Conservation (phyloP, 2,329 filamentous ascomycete species). For the Pseudocercospora cruenta region DNA sequence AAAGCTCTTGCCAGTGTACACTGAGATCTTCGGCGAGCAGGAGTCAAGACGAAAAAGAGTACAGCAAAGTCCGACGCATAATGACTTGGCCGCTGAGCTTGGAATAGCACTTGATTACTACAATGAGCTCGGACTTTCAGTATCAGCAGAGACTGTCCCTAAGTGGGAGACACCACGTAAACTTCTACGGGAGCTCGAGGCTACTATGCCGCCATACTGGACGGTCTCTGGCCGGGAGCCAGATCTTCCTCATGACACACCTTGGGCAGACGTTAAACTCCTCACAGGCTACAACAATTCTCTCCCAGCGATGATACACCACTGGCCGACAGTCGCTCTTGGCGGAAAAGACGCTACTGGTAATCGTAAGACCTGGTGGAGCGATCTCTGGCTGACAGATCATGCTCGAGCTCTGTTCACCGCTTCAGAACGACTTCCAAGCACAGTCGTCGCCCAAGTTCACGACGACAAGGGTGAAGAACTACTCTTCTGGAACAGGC, state of each 20-base stretch:
- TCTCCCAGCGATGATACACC: conserved; percentile 15
- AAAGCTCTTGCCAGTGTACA: conserved; percentile 37
- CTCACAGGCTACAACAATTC: conserved; percentile 2
- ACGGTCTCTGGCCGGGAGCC: conserved; percentile 13
- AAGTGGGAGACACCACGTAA: background rate
- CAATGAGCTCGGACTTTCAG: conserved; percentile 9
- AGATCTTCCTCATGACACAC: conserved; percentile 2
- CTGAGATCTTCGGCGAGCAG: conserved; percentile 56
- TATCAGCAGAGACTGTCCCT: background rate
- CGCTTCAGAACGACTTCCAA: conserved; percentile 4
- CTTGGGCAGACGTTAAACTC: conserved; percentile 9
- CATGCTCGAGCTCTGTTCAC: conserved; percentile 9
- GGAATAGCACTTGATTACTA: conserved; percentile 13
- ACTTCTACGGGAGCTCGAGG: background rate
- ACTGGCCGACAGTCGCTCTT: conserved; percentile 8
- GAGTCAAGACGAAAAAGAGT: conserved; percentile 44
- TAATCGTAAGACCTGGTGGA: conserved; percentile 2
- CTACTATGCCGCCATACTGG: conserved; percentile 11
- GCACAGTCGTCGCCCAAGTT: conserved; percentile 4
- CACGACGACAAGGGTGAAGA: background rate
- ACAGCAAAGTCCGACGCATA: background rate
- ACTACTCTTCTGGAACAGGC: conserved; percentile 11
- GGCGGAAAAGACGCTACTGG: background rate
- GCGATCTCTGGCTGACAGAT: background rate
- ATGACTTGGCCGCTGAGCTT: background rate